These are phyloP conservation scores for Paraphoma chrysanthemicola DNA, from an alignment of 2,329 filamentous ascomycete species.

Conservation along the genomic window DNA sequence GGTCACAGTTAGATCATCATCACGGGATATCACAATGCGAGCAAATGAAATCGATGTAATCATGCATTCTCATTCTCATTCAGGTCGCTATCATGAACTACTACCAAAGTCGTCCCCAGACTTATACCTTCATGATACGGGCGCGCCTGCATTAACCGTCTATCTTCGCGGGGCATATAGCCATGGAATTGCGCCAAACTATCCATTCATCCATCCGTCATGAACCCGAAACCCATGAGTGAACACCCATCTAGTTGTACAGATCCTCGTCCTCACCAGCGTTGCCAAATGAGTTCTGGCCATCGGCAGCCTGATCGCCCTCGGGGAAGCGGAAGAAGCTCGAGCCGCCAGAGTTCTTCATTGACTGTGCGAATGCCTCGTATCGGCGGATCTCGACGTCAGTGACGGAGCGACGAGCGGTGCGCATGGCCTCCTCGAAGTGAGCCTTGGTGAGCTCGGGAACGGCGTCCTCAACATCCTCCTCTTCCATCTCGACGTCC, in stretches of 20 bases:
- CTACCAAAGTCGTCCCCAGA: background rate
- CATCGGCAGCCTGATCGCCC: slow-evolving; percentile 56
- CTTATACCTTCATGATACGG: background rate
- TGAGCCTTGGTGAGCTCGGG: slow-evolving; percentile 95
- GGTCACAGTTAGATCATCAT: background rate
- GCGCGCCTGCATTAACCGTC: slow-evolving; percentile 24
- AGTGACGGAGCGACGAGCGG: slow-evolving; percentile 89
- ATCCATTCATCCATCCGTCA: slow-evolving; percentile 24
- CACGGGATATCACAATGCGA: no score
- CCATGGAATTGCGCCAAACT: slow-evolving; percentile 16
- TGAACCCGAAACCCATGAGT: slow-evolving; percentile 9
- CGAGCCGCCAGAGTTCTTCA: slow-evolving; percentile 97
- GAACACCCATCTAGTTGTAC: slow-evolving; percentile 74
- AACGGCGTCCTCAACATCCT: slow-evolving; percentile 85
- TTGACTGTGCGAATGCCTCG: slow-evolving; percentile 97
- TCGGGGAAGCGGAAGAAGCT: slow-evolving; percentile 97
- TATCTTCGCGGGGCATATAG: slow-evolving; percentile 15
- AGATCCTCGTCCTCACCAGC: slow-evolving; percentile 95
- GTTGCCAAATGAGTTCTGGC: slow-evolving; percentile 71
- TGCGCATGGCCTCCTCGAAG: slow-evolving; percentile 98
- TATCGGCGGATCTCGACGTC: slow-evolving; percentile 98
- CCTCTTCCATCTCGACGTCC: slow-evolving; percentile 76
- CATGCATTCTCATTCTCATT: slow-evolving; percentile 7
- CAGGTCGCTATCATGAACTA: slow-evolving; percentile 2
- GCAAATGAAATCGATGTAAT: background rate